phyloP scores from a whole-genome alignment of 169 alveolate species.

The Plasmodium chabaudi region DNA sequence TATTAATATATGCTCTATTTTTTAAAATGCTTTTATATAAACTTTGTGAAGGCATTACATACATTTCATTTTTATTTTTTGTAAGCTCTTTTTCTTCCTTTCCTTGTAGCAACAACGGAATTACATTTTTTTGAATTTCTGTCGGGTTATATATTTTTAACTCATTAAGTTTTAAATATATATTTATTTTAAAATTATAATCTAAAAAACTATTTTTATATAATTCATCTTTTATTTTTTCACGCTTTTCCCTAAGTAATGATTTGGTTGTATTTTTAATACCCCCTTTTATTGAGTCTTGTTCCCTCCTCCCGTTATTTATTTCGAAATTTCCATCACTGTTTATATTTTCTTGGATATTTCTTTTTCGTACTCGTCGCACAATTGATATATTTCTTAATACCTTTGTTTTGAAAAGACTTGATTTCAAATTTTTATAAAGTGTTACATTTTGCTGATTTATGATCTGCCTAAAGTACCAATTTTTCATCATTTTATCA shows the following conservation, averaged over 20 bases:
- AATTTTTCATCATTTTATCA: too few relatives aligned
- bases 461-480: too few relatives aligned
- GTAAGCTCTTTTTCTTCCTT: neutral
- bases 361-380: too few relatives aligned
- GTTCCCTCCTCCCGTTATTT: too few relatives aligned
- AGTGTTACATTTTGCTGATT: too few relatives aligned
- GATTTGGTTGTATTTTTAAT: neutral
- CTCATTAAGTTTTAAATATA: conserved; percentile 58
- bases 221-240: conserved; percentile 38
- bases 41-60: neutral
- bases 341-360: too few relatives aligned
- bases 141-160: conserved; percentile 61
- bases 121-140: conserved; percentile 59
- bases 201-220: conserved; percentile 49
- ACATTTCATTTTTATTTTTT: neutral
- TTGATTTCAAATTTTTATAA: too few relatives aligned
- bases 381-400: too few relatives aligned
- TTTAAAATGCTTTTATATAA: conserved; percentile 42
- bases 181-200: conserved; percentile 67
- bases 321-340: too few relatives aligned
- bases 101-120: conserved; percentile 50
- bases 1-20: conserved; percentile 42
- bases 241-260: conserved; percentile 2
- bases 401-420: too few relatives aligned
- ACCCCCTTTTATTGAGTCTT: neutral